Base-by-base conservation (phyloP, 148 eudicot species). In the Rhododendron griersonianum region DNA sequence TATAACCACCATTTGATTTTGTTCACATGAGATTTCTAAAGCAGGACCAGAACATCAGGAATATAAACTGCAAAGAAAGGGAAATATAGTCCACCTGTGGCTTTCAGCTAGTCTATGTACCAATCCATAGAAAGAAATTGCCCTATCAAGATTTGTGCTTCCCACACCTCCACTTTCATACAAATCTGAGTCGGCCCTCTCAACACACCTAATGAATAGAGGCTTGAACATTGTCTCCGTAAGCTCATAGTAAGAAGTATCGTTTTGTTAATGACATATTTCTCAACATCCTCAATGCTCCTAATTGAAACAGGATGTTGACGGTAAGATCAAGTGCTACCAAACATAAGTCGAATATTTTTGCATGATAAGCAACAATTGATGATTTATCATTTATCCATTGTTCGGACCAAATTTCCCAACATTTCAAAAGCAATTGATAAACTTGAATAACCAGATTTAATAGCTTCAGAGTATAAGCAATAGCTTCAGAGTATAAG, bases 141-240 rank as follows among this genome's bases (percentile, higher is more conserved):
- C 35, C 35, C 2, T 33, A 33, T 33, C 35, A 33, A 33, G 35
- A 33, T 33, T 33, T 33, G 35, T 33, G 35, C 35, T 33, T 33
- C 35, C 2, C 35, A 33, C 35, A 33, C 35, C 35, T 33, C 35
- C 35, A 33, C 35, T 33, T 33, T 33, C 65, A 78, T 85, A 91
- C 74, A 83, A 41, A 74, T 85, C 89, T 15, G 94, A 87, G 84
- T 93, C 98, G 18, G 90, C 95, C 99, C 99, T 95, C 86, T 97
- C 99, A 83, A 97, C 88, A 82, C 94, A 88, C 87, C 90, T 91
- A 77, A 95, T 87, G 89, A 97, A 95, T 79, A 94, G 96, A 87
- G 99, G 98, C 92, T 88, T 94, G 89, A 97, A 97, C 98, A 94
- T 95, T 61, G 92, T 91, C 88, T 95, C 99, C 8, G 99, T 95